Base-by-base conservation (phyloP, 345 rosid species). In the Sonneratia alba region DNA sequence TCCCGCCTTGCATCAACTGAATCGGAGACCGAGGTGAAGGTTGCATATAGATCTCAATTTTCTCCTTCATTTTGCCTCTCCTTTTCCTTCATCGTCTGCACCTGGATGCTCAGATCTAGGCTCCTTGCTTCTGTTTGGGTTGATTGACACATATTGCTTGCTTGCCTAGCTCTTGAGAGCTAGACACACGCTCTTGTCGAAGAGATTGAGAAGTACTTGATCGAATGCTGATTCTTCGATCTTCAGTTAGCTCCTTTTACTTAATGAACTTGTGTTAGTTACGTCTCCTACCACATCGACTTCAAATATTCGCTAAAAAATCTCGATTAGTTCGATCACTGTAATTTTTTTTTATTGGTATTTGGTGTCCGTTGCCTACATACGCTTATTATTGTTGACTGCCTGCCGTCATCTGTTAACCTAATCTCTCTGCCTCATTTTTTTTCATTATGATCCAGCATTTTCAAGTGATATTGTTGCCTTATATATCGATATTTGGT, bases 1-100 rank as follows among this genome's bases (percentile, higher is more conserved):
- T 83, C 97, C 90, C 90, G 97, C 89, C 90, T 90, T 92, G 97
- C 91, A 88, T 86, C 97, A 92, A 92, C 88, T 88, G 94, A 92
- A 92, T 92, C 95, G 84, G 96, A 90, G 89, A 70, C 93, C 87
- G 91, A 78, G 88, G 90, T 87, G 89, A 87, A 42, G 45, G 45
- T 9, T 42, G 45, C 45, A 42, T 42, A 42, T 9, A 42, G 45
- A 9, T 48, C 55, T 48, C 18, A 15, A 11, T 48, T 15, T 48
- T 48, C 55, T 48, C 55, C 14, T 48, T 48, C 55, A 78, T 73
- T 42, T 71, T 56, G 79, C 73, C 40, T 53, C 4, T 53, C 10
- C 45, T 42, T 42, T 42, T 42, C 45, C 45, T 42, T 42, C 45
- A 4, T 42, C 45, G 2, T 4, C 45, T 5, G 45, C 45, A 42